phyloP scores from a whole-genome alignment of 345 rosid species.

The Chamaenerion angustifolium region DNA sequence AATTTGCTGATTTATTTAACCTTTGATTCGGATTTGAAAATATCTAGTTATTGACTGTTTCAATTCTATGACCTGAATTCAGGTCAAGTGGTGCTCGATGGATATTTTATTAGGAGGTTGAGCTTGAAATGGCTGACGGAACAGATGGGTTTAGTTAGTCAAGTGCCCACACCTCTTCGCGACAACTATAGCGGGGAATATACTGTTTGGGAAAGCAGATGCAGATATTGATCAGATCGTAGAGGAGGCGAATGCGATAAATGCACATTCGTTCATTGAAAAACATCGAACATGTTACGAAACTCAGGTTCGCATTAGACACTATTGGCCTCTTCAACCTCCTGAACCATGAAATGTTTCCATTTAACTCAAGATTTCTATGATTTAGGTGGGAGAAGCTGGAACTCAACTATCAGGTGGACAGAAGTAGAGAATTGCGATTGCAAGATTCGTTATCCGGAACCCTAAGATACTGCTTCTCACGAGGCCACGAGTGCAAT shows the following conservation, averaged over 20 bases:
- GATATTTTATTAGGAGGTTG: conserved; percentile 40
- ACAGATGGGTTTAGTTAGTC: conserved; percentile 84
- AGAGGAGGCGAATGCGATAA: conserved; percentile 64
- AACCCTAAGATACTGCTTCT: conserved; percentile 68
- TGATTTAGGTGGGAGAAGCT: conserved; percentile 74
- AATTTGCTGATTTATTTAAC: too few species aligned
- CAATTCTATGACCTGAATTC: conserved; percentile 70
- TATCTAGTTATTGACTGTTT: too few species aligned
- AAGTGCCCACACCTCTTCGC: conserved; percentile 82
- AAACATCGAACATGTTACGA: conserved; percentile 47
- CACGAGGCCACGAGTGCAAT: conserved; percentile 90
- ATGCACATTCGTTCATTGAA: conserved; percentile 61
- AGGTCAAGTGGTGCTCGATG: conserved; percentile 57
- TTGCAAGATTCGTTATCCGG: conserved; percentile 68
- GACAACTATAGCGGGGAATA: conserved; percentile 52
- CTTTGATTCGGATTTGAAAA: too few species aligned
- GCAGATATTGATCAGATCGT: conserved; percentile 33
- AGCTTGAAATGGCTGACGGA: conserved; percentile 63
- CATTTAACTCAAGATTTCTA: conserved; percentile 6
- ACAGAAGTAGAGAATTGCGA: conserved; percentile 80
- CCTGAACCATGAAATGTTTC: too few species aligned
- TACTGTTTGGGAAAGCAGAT: conserved; percentile 53
- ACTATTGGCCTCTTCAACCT: too few species aligned
- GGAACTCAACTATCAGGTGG: conserved; percentile 97
- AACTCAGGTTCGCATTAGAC: conserved; percentile 38